Percentiles rank a stretch among this genome's conserved stretches.
These are phyloP conservation scores for Phoma herbarum DNA, from an alignment of 2,329 filamentous ascomycete species.

Conservation along the genomic window DNA sequence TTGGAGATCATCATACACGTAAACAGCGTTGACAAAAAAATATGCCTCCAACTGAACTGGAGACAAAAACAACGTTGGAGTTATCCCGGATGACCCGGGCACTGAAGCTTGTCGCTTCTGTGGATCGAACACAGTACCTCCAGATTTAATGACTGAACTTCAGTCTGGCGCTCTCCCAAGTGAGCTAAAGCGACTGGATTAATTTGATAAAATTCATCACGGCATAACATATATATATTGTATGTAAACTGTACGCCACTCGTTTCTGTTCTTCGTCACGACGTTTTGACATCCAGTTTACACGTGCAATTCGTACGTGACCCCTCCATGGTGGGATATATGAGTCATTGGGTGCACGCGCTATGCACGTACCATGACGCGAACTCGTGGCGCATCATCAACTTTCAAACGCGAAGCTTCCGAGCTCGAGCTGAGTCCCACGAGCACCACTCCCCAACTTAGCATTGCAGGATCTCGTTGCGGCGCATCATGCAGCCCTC, in stretches of 20 bases:
- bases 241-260: no score
- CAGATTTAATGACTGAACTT: slow-evolving; percentile 44
- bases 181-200: slow-evolving; percentile 42
- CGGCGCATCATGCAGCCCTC: slow-evolving; percentile 39
- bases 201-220: background rate
- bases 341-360: slow-evolving; percentile 2
- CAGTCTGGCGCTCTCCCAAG: slow-evolving; percentile 46
- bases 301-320: background rate
- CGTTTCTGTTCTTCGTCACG: no score
- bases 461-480: background rate
- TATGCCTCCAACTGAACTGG: no score
- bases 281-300: background rate
- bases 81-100: slow-evolving; percentile 14
- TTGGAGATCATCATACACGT: background rate
- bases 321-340: background rate
- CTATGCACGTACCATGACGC: slow-evolving; percentile 4
- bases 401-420: slow-evolving; percentile 4
- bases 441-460: slow-evolving; percentile 1
- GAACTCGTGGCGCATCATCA: slow-evolving; percentile 7
- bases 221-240: background rate
- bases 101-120: slow-evolving; percentile 27
- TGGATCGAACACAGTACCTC: slow-evolving; percentile 36
- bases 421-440: slow-evolving; percentile 3
- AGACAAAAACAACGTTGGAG: slow-evolving; percentile 8
- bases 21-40: background rate